A percentile compares a stretch with the other conserved stretches of the same genome.
Conservation (phyloP, 345 rosid genomes). For the Murraya koenigii region DNA sequence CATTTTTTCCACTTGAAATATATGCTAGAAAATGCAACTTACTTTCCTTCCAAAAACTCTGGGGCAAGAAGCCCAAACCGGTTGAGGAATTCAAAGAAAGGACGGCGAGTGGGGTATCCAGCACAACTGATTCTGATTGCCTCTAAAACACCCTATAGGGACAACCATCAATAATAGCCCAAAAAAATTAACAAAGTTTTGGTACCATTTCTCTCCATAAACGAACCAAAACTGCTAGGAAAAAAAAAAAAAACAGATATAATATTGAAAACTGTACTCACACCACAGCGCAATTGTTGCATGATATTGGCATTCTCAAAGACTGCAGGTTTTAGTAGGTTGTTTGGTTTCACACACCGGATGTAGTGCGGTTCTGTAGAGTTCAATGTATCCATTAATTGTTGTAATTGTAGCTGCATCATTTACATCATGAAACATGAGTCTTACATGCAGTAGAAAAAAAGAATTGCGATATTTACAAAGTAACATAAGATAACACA, state of each 20-base stretch:
- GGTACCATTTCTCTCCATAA: conserved; percentile 1
- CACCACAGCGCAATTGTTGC: conserved; percentile 97
- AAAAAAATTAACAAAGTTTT: conserved; percentile 7
- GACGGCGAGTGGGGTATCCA: conserved; percentile 92
- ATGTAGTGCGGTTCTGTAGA: conserved; percentile 96
- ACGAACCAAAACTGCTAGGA: conserved; percentile 7
- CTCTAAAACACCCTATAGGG: conserved; percentile 81
- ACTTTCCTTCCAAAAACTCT: conserved; percentile 75
- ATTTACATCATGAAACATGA: conserved; percentile 23
- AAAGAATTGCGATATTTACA: background rate
- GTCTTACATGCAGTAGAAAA: conserved; percentile 12
- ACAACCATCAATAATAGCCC: conserved; percentile 15
- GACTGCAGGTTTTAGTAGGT: conserved; percentile 83
- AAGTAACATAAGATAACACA: background rate
- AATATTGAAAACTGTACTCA: conserved; percentile 39
- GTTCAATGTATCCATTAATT: conserved; percentile 85
- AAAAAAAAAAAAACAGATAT: conserved; percentile 11
- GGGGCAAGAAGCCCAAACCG: conserved; percentile 85
- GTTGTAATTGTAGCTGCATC: conserved; percentile 86
- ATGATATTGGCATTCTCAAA: conserved; percentile 93
- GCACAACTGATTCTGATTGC: conserved; percentile 98
- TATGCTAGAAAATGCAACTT: conserved; percentile 30
- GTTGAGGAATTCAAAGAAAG: conserved; percentile 88
- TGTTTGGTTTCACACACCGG: conserved; percentile 98
- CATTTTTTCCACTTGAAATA: background rate